phyloP scores from a whole-genome alignment of 2,329 filamentous ascomycete genomes.

The Paraphaeosphaeria minitans region DNA sequence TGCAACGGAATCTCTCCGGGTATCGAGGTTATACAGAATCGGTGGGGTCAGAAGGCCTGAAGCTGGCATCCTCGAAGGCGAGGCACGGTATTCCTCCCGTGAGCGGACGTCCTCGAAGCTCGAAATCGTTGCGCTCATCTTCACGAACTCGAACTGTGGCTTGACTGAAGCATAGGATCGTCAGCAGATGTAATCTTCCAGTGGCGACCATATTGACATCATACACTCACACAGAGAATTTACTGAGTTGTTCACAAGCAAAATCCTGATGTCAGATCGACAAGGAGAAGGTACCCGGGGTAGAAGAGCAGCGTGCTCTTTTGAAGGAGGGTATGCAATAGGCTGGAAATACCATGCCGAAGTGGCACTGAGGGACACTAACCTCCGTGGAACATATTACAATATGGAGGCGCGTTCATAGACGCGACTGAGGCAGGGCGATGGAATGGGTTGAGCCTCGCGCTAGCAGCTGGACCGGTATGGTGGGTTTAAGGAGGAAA shows the following conservation, averaged over 20 bases:
- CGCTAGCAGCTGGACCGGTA: slow-evolving; percentile 25
- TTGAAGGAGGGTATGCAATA: slow-evolving; percentile 36
- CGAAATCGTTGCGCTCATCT: slow-evolving; percentile 5
- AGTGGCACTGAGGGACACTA: slow-evolving; percentile 37
- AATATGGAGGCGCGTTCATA: slow-evolving; percentile 36
- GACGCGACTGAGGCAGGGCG: slow-evolving; percentile 41
- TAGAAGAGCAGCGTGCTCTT: slow-evolving; percentile 30
- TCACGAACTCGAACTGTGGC: not conserved
- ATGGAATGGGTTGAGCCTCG: slow-evolving; percentile 39
- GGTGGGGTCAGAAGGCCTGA: slow-evolving; percentile 34
- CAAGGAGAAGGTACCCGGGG: slow-evolving; percentile 18
- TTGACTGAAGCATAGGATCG: slow-evolving; percentile 7
- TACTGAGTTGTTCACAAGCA: slow-evolving; percentile 10
- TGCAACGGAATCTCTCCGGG: slow-evolving; percentile 35
- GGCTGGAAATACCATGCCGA: slow-evolving; percentile 18
- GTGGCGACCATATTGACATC: not conserved
- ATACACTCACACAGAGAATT: slow-evolving; percentile 9
- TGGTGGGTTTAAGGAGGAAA: slow-evolving; percentile 25
- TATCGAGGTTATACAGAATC: slow-evolving; percentile 32
- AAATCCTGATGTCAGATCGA: slow-evolving; percentile 6
- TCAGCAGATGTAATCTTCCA: not conserved
- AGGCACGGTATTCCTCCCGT: slow-evolving; percentile 27
- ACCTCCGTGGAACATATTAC: slow-evolving; percentile 40
- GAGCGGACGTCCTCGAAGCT: slow-evolving; percentile 7
- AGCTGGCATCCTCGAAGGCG: slow-evolving; percentile 23